Conservation (phyloP, 179 eudicot genomes). For the Actinidia arguta region DNA sequence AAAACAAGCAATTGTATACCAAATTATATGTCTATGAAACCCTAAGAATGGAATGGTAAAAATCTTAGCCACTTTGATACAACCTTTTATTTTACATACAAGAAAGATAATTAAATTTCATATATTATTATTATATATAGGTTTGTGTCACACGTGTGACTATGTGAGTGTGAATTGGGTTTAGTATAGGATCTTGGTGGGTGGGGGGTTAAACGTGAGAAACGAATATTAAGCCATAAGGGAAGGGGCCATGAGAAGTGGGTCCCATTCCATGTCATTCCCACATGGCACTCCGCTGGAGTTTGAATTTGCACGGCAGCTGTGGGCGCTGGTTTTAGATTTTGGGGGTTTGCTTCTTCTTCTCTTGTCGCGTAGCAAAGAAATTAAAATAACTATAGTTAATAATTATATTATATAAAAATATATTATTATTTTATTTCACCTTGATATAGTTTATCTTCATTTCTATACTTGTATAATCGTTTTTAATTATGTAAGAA, state of each 20-base stretch:
- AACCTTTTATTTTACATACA: background rate
- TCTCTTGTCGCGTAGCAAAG: background rate
- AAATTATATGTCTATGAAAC: too few relatives aligned
- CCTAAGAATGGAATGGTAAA: too few relatives aligned
- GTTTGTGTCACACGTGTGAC: background rate
- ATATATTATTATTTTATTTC: too few relatives aligned
- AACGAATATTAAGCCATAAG: background rate
- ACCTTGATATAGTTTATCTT: too few relatives aligned
- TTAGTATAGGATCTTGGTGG: background rate
- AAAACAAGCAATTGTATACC: too few relatives aligned
- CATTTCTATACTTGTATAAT: too few relatives aligned
- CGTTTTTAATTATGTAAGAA: too few relatives aligned
- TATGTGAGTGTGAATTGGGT: background rate
- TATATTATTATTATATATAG: background rate
- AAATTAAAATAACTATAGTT: background rate
- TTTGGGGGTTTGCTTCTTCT: background rate
- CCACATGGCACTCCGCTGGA: background rate
- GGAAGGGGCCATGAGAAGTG: background rate
- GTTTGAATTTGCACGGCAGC: slow-evolving; percentile 7
- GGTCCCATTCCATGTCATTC: slow-evolving; percentile 24
- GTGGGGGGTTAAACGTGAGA: background rate
- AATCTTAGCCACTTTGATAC: background rate
- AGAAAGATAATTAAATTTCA: background rate
- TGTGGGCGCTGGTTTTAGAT: background rate
- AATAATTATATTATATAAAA: too few relatives aligned